These are phyloP conservation scores for Xylaria sp. DNA, from an alignment of 2,329 filamentous ascomycete genomes.

Conservation along the genomic window DNA sequence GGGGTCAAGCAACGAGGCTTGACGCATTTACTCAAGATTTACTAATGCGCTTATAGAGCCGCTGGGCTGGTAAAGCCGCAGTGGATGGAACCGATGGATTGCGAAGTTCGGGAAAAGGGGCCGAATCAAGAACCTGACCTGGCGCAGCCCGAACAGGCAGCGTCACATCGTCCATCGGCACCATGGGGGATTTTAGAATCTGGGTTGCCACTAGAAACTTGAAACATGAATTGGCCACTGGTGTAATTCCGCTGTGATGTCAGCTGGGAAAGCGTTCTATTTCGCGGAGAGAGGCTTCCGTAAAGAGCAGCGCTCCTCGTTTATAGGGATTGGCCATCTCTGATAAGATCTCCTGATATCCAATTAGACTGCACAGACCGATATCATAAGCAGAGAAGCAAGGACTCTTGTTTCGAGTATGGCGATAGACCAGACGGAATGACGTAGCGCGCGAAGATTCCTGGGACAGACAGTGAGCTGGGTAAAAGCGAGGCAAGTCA, in stretches of 20 bases:
- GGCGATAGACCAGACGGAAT: neutral
- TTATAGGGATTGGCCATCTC: neutral
- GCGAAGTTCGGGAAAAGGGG: conserved; percentile 24
- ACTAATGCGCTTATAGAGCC: conserved; percentile 3
- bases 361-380: conserved; percentile 4
- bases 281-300: neutral
- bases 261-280: conserved; percentile 8
- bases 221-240: conserved; percentile 26
- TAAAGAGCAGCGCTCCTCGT: neutral
- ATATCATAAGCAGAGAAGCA: conserved; percentile 13
- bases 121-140: conserved; percentile 19
- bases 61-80: conserved; percentile 11
- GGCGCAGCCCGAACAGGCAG: conserved; percentile 28
- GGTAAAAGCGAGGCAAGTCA: neutral
- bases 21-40: conserved; percentile 15
- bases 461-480: neutral
- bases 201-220: conserved; percentile 23
- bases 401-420: neutral
- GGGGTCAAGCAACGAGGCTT: conserved; percentile 3
- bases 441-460: neutral
- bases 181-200: conserved; percentile 18
- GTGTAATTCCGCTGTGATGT: conserved; percentile 14
- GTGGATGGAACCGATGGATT: conserved; percentile 23
- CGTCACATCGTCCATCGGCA: conserved; percentile 31
- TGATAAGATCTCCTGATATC: neutral